Percentiles rank a stretch among this genome's conserved stretches.
Evolutionary conservation across 2,329 filamentous ascomycete genomes (phyloP).

Genomic region (Curvularia eragrostidis): DNA sequence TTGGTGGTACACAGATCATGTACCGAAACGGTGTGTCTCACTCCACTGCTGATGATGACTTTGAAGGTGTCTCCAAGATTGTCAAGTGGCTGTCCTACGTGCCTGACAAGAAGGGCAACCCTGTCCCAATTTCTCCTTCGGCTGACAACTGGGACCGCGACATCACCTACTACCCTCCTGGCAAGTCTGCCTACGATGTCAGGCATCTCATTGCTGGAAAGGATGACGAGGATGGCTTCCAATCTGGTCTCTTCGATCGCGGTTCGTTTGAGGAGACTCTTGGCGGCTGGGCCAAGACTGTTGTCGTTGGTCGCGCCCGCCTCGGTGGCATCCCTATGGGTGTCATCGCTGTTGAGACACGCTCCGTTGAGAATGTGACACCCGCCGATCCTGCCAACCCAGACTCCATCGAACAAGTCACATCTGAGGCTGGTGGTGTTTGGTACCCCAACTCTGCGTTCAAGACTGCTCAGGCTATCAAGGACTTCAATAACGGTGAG

Average conservation of each 20-base stretch:
- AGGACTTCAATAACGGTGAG: conserved; percentile 98
- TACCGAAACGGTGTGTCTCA: conserved; percentile 99
- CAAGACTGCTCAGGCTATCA: conserved; percentile 99
- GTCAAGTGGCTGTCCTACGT: conserved; percentile 98
- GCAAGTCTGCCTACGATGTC: conserved; percentile 89
- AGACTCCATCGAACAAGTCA: conserved; percentile 95
- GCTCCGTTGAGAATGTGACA: conserved; percentile 94
- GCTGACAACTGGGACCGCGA: conserved; percentile 93
- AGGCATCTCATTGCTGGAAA: conserved; percentile 91
- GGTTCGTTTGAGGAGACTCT: conserved; percentile 97
- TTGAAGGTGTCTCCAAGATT: conserved; percentile 96
- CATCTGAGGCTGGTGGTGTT: conserved; percentile 94
- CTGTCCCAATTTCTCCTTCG: conserved; percentile 88
- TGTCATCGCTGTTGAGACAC: conserved; percentile 96
- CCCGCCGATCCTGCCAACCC: conserved; percentile 97
- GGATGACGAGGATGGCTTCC: conserved; percentile 83
- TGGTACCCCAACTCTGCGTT: conserved; percentile 99
- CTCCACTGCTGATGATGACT: conserved; percentile 97
- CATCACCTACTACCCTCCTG: conserved; percentile 77
- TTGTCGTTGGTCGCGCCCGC: conserved; percentile 94
- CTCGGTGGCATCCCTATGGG: conserved; percentile 97
- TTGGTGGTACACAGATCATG: conserved; percentile 99
- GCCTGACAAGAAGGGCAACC: conserved; percentile 91
- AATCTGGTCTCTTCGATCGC: conserved; percentile 92
- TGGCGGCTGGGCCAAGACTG: conserved; percentile 94